Evolutionary conservation across 495 filamentous ascomycete genomes (phyloP).

Genomic region (Apiosordaria backusii): DNA sequence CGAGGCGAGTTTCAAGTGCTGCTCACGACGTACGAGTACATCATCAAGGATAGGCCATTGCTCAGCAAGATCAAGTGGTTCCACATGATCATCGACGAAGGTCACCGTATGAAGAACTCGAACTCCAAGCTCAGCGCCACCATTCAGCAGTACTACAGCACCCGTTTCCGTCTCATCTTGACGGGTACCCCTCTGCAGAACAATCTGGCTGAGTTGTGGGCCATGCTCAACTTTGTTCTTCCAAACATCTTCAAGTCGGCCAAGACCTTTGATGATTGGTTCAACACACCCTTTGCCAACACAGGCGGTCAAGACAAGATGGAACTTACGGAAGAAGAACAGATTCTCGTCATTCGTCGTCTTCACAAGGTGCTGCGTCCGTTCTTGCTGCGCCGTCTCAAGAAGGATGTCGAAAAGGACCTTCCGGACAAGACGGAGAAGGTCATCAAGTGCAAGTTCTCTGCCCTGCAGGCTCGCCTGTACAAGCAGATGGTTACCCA

Average conservation of each 20-base stretch:
- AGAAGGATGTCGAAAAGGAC: conserved; percentile 99
- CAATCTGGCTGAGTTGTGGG: conserved; percentile 94
- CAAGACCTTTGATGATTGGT: conserved; percentile 99
- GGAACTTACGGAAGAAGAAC: conserved; percentile 98
- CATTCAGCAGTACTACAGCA: conserved; percentile 89
- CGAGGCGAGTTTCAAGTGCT: conserved; percentile 95
- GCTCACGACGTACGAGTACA: conserved; percentile 97
- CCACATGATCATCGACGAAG: conserved; percentile 99
- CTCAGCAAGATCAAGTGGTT: conserved; percentile 98
- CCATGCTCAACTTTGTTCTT: conserved; percentile 95
- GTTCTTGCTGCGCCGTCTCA: conserved; percentile 95
- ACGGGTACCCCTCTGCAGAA: conserved; percentile 97
- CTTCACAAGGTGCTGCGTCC: conserved; percentile 96
- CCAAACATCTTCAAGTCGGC: conserved; percentile 99
- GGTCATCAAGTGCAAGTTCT: conserved; percentile 98
- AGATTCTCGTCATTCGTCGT: conserved; percentile 95
- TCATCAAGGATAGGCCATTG: conserved; percentile 95
- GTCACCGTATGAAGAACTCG: conserved; percentile 99
- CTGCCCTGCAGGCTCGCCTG: conserved; percentile 83
- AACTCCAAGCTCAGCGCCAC: conserved; percentile 94
- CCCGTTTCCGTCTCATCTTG: conserved; percentile 91
- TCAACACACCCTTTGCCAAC: conserved; percentile 98
- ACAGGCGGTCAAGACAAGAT: conserved; percentile 97
- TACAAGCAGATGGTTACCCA: conserved; percentile 96
- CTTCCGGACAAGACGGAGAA: conserved; percentile 97